phyloP scores from a whole-genome alignment of 352 stramenopile species.

The Phytopythium montanum region DNA sequence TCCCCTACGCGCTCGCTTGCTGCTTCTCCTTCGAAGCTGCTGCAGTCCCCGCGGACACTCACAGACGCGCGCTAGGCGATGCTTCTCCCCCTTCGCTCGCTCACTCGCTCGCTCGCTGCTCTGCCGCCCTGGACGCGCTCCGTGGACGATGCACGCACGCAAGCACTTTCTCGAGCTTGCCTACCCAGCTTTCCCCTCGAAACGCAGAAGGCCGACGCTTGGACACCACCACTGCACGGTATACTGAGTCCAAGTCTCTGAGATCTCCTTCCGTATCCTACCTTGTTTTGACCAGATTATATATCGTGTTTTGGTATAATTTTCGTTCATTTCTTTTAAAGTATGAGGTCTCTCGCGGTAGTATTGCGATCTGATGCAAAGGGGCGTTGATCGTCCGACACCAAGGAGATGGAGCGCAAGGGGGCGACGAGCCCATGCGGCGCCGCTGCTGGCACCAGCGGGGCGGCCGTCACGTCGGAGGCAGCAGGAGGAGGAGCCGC shows the following conservation, averaged over 20 bases:
- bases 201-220: background rate
- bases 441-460: slow-evolving; percentile 1
- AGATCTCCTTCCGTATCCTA: slow-evolving; percentile 9
- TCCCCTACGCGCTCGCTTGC: background rate
- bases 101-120: background rate
- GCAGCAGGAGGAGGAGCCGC: background rate
- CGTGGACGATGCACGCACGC: background rate
- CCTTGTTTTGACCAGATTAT: too few species aligned
- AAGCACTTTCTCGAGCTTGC: background rate
- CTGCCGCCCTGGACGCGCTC: background rate
- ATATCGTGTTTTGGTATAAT: too few species aligned
- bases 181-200: background rate
- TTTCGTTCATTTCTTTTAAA: too few species aligned
- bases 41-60: background rate
- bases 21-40: background rate
- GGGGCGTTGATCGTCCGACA: background rate
- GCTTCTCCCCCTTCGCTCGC: background rate
- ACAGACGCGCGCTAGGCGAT: background rate
- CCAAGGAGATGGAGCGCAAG: background rate
- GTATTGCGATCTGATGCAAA: background rate
- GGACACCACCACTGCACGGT: background rate
- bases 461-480: background rate
- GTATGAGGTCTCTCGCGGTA: background rate
- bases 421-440: slow-evolving; percentile 2
- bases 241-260: too few species aligned